Evolutionary conservation across 164 flowering plant genomes (phyloP).

Genomic region (Piper betle): DNA sequence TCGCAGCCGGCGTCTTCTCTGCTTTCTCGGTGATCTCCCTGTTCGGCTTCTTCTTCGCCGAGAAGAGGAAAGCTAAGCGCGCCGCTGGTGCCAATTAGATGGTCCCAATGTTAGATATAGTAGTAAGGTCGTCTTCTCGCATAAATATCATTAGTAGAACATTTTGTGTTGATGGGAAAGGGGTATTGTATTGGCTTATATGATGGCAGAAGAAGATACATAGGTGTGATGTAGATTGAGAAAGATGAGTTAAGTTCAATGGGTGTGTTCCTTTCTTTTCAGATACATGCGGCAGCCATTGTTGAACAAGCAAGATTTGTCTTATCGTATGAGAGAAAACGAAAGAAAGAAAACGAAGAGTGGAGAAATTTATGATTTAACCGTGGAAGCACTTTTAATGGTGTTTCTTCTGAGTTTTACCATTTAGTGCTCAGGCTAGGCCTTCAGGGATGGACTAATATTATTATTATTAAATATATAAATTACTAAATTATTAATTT

Average conservation of each 20-base stretch:
- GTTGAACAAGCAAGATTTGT: no score
- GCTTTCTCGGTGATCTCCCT: conserved; percentile 59
- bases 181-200: no score
- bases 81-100: neutral
- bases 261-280: no score
- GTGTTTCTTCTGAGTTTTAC: neutral
- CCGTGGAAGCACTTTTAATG: neutral
- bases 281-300: no score
- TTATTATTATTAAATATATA: no score
- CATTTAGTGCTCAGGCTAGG: neutral
- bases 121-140: neutral
- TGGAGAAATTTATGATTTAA: neutral
- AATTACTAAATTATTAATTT: no score
- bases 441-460: no score
- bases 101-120: neutral
- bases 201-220: no score
- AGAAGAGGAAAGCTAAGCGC: conserved; percentile 49
- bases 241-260: no score
- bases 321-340: neutral
- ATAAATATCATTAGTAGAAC: no score
- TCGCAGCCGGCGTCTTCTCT: conserved; percentile 60
- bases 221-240: no score
- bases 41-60: conserved; percentile 44
- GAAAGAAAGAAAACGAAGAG: neutral
- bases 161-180: no score